Conservation (phyloP, 1,284 basidiomycete species). For the Heterobasidion irregulare region DNA sequence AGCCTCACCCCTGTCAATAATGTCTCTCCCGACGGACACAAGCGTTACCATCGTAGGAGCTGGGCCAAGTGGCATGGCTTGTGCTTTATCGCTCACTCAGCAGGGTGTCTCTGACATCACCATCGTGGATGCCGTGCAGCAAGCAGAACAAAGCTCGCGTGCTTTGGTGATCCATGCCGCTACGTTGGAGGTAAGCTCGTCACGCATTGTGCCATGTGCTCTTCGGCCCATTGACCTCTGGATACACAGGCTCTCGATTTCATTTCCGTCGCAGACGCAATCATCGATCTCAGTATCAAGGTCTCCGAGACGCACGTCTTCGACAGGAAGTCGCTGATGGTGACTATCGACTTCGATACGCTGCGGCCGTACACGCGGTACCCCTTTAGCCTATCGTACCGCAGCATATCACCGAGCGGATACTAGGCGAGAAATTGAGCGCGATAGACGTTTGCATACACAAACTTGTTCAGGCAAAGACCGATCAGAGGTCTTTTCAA, state of each 20-base stretch:
- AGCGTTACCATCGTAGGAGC: conserved; percentile 38
- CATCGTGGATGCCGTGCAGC: conserved; percentile 33
- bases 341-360: conserved; percentile 23
- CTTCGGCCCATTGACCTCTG: not conserved
- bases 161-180: conserved; percentile 21
- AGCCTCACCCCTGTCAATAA: not conserved
- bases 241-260: conserved; percentile 33
- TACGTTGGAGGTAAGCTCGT: conserved; percentile 20
- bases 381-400: conserved; percentile 34
- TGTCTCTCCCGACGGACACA: conserved; percentile 16
- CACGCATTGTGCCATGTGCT: not conserved
- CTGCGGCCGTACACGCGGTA: conserved; percentile 30
- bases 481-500: too few relatives aligned
- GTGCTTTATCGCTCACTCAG: conserved; percentile 36
- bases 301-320: conserved; percentile 17
- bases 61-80: conserved; percentile 36
- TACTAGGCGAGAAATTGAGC: conserved; percentile 27
- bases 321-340: conserved; percentile 21
- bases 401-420: conserved; percentile 38
- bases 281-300: conserved; percentile 32
- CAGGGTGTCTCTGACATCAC: conserved; percentile 34
- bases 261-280: conserved; percentile 31
- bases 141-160: conserved; percentile 18
- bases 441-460: conserved; percentile 23
- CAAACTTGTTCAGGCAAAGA: too few relatives aligned